Evolutionary conservation across 2,329 filamentous ascomycete species (phyloP).

Genomic region (Aspergillus fijiensis): DNA sequence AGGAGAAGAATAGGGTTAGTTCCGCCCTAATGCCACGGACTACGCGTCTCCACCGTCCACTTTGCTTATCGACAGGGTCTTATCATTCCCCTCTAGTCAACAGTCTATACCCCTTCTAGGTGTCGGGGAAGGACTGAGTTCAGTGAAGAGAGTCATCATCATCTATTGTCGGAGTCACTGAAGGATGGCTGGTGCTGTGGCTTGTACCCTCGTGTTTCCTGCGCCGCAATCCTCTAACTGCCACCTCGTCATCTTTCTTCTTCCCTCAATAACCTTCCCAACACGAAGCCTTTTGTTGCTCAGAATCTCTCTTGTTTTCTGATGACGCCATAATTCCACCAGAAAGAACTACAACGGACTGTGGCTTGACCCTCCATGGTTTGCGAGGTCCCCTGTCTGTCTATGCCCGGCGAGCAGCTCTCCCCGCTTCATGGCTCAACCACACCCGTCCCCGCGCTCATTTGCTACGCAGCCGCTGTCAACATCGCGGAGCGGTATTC

Average conservation of each 20-base stretch:
- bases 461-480: constrained; percentile 17
- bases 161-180: neutral
- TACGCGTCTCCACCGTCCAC: neutral
- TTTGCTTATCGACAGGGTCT: too few species aligned
- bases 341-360: neutral
- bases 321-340: neutral
- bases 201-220: constrained; percentile 21
- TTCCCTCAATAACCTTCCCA: neutral
- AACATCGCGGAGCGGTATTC: constrained; percentile 7
- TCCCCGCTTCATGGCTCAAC: neutral
- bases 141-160: constrained; percentile 8
- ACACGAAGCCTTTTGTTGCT: neutral
- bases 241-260: neutral
- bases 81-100: too few species aligned
- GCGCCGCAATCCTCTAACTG: constrained; percentile 12
- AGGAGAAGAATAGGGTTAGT: neutral
- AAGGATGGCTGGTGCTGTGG: constrained; percentile 12
- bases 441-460: neutral
- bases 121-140: constrained; percentile 13
- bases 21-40: neutral
- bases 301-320: neutral
- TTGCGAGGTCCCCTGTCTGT: neutral
- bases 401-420: neutral
- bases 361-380: constrained; percentile 1
- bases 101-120: constrained; percentile 6